These are phyloP conservation scores for Fusarium sp. DNA, from an alignment of 2,329 filamentous ascomycete genomes.

Conservation along the genomic window DNA sequence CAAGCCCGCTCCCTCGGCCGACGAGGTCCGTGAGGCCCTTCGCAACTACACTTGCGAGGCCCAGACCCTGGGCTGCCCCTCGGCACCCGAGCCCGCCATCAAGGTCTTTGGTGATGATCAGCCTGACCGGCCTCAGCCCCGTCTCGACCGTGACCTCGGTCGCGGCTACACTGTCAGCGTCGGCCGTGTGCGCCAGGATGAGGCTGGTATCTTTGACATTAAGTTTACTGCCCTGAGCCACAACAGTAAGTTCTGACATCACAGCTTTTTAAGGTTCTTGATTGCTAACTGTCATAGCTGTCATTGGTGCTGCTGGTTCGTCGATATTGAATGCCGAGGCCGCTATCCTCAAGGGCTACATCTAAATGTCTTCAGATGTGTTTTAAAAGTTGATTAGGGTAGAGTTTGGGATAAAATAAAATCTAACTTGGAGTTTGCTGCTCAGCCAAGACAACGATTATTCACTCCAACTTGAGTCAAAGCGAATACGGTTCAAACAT, in stretches of 20 bases:
- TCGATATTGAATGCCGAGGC: slow-evolving; percentile 96
- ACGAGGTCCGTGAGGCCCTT: slow-evolving; percentile 83
- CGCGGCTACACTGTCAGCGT: slow-evolving; percentile 92
- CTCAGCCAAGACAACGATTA: neutral
- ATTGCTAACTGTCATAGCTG: slow-evolving; percentile 61
- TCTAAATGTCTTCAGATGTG: slow-evolving; percentile 59
- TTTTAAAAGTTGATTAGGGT: slow-evolving; percentile 9
- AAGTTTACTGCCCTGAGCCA: slow-evolving; percentile 96
- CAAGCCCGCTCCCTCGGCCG: slow-evolving; percentile 78
- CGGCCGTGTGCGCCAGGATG: slow-evolving; percentile 86
- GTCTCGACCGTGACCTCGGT: slow-evolving; percentile 87
- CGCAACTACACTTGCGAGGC: slow-evolving; percentile 85
- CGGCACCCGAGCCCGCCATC: slow-evolving; percentile 85
- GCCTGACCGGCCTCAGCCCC: slow-evolving; percentile 88
- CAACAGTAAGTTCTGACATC: slow-evolving; percentile 63
- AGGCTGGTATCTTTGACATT: slow-evolving; percentile 90
- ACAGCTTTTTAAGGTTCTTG: neutral
- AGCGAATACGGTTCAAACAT: slow-evolving; percentile 5
- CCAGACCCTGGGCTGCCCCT: slow-evolving; percentile 85
- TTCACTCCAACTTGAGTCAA: no score
- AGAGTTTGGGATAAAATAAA: slow-evolving; percentile 13
- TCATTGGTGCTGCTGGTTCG: slow-evolving; percentile 95
- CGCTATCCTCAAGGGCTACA: slow-evolving; percentile 87
- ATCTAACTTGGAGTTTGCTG: slow-evolving; percentile 7
- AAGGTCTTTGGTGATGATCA: slow-evolving; percentile 81